Percentiles rank a stretch among this genome's conserved stretches.
These are phyloP conservation scores for Penicillium sp. DNA, from an alignment of 2,329 filamentous ascomycete species.

Conservation along the genomic window DNA sequence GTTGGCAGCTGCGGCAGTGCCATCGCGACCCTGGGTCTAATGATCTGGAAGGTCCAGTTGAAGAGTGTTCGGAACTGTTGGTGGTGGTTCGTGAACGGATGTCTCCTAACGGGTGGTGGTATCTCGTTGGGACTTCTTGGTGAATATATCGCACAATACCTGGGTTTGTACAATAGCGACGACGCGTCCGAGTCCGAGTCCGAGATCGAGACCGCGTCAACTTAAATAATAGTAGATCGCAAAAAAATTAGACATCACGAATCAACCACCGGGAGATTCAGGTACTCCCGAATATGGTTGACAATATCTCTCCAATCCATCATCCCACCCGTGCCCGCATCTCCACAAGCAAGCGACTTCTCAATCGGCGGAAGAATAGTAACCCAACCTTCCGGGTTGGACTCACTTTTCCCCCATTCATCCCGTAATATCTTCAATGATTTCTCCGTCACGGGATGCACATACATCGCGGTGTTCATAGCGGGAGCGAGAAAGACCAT, in stretches of 20 bases:
- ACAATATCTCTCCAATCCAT: slow-evolving; percentile 79
- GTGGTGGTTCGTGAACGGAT: slow-evolving; percentile 68
- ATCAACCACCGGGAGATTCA: slow-evolving; percentile 62
- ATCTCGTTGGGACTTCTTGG: slow-evolving; percentile 60
- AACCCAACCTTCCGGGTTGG: slow-evolving; percentile 59
- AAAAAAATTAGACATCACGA: slow-evolving; percentile 11
- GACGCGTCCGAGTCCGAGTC: slow-evolving; percentile 8
- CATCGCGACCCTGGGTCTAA: slow-evolving; percentile 57
- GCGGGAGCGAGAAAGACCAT: slow-evolving; percentile 76
- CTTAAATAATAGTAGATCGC: not conserved
- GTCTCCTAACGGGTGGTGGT: slow-evolving; percentile 64
- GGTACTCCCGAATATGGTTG: slow-evolving; percentile 58
- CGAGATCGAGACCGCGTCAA: slow-evolving; percentile 1
- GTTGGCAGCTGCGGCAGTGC: slow-evolving; percentile 63
- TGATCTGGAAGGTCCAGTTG: slow-evolving; percentile 63
- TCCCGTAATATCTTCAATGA: slow-evolving; percentile 72
- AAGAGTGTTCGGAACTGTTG: slow-evolving; percentile 63
- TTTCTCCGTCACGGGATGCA: slow-evolving; percentile 76
- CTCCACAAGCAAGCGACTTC: slow-evolving; percentile 83
- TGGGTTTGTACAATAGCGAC: slow-evolving; percentile 31
- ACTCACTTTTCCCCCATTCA: slow-evolving; percentile 68
- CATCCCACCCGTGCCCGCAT: slow-evolving; percentile 83
- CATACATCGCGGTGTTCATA: slow-evolving; percentile 93
- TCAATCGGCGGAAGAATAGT: slow-evolving; percentile 73
- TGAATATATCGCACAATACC: slow-evolving; percentile 53